These are phyloP conservation scores for Botryotinia narcissicola DNA, from an alignment of 2,329 filamentous ascomycete genomes.

Conservation along the genomic window DNA sequence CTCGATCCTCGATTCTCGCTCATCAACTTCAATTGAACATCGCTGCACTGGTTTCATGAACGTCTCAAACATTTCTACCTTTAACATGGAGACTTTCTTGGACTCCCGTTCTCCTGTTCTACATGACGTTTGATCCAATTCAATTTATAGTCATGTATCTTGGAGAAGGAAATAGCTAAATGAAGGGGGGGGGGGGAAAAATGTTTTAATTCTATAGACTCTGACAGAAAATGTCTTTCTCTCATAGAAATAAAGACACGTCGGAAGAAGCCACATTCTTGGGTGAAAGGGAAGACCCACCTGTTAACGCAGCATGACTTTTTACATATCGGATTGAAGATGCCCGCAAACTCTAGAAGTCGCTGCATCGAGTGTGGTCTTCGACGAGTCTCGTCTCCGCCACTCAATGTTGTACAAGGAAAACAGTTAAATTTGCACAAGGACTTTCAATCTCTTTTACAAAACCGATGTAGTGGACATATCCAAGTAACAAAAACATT, in stretches of 20 bases:
- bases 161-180: not conserved
- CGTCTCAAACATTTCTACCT: not conserved
- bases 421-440: not conserved
- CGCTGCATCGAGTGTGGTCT: not conserved
- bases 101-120: not conserved
- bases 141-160: not conserved
- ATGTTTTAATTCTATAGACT: too few species aligned
- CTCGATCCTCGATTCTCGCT: too few species aligned
- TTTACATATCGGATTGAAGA: not conserved
- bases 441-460: not conserved
- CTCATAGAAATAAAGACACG: not conserved
- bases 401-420: not conserved
- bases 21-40: not conserved
- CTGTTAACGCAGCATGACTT: not conserved
- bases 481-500: not conserved
- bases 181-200: not conserved
- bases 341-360: not conserved
- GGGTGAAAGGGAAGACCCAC: not conserved
- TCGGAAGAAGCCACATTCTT: not conserved
- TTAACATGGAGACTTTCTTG: not conserved
- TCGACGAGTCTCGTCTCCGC: not conserved
- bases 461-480: fast-evolving
- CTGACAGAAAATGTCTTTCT: too few species aligned
- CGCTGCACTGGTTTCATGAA: not conserved
- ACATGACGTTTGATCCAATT: not conserved